Evolutionary conservation across 805 yeast species (phyloP), one percentile per base, ranked within the genome.

Genomic region (Zygosaccharomyces bailii): DNA sequence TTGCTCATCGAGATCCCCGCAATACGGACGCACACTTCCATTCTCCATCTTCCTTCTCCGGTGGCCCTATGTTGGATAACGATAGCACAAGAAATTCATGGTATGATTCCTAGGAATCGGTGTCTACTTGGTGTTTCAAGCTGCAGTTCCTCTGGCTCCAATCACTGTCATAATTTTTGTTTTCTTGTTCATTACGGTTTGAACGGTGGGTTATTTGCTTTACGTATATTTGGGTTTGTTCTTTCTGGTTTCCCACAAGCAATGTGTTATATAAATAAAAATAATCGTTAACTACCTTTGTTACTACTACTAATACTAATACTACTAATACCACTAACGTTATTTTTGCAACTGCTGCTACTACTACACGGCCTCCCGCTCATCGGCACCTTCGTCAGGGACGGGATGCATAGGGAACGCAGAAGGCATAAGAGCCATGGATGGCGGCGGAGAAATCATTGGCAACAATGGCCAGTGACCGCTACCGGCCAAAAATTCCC

Each of bases 401-500:
- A n/a, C 14, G 11, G 31, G 3, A 13, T 8, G 31, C 8, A n/a
- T 13, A 7, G 31, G 17, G 16, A 42, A 46, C 19, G 42, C 31
- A 11, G 31, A 7, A 7, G 31, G 31, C 13, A 27, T 5, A 27
- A 27, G 31, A 4, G 31, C 13, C 31, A 27, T 39, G 7, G 43
- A 46, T 7, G 42, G 38, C 10, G 27, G 42, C 8, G 49, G 31
- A 13, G 47, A 40, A 35, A 43, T 10, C 32, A 42, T 24, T 20
- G 54, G 42, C 27, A 41, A 16, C 29, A 44, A 25, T 19, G 50
- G 20, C 45, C 44, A 35, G 35, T 32, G 19, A 32, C 39, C 18
- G 30, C 36, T 34, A 30, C 40, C 36, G 21, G 39, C 41, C 43
- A 43, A 10, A 32, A 39, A 47, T 27, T 27, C 31, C 11, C 31